A percentile compares a stretch with the other conserved stretches of the same genome.
These are phyloP conservation scores for Acrocalymma vagum DNA, from an alignment of 2,329 filamentous ascomycete genomes.

Conservation along the genomic window DNA sequence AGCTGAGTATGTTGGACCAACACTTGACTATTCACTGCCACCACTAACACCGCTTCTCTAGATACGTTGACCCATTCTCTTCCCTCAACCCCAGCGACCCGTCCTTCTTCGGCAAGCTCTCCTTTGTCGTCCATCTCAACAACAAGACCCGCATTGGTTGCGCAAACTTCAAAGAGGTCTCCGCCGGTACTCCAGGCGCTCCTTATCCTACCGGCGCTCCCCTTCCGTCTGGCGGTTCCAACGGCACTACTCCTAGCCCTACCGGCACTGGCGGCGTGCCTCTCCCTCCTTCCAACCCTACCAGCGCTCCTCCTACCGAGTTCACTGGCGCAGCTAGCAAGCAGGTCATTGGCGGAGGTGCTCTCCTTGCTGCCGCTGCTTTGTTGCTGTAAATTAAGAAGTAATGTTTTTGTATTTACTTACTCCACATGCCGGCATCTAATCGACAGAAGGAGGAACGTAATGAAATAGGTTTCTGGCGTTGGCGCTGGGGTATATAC, in stretches of 20 bases:
- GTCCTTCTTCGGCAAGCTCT: slow-evolving; percentile 64
- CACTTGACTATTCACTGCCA: not conserved
- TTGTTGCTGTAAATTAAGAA: slow-evolving; percentile 31
- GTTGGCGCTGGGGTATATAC: slow-evolving; percentile 1
- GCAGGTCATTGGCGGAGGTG: slow-evolving; percentile 29
- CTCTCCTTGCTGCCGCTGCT: slow-evolving; percentile 30
- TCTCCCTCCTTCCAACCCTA: slow-evolving; percentile 19
- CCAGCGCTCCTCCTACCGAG: slow-evolving; percentile 19
- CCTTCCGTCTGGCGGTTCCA: slow-evolving; percentile 22
- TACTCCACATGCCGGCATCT: no score
- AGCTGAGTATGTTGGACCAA: slow-evolving; percentile 50
- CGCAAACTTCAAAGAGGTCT: slow-evolving; percentile 63
- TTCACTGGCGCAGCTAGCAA: slow-evolving; percentile 29
- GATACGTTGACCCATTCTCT: slow-evolving; percentile 60
- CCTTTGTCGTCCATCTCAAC: slow-evolving; percentile 62
- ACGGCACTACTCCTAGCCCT: slow-evolving; percentile 13
- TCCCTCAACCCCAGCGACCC: slow-evolving; percentile 51
- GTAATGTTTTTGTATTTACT: slow-evolving; percentile 1
- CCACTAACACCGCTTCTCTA: slow-evolving; percentile 21
- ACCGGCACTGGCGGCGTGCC: slow-evolving; percentile 21
- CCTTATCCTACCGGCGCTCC: slow-evolving; percentile 13
- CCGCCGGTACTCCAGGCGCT: slow-evolving; percentile 62
- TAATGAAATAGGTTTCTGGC: slow-evolving; percentile 2
- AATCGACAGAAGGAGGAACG: no score
- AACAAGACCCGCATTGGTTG: slow-evolving; percentile 65